Conservation (phyloP, 345 rosid genomes). For the Iberis pinnata region DNA sequence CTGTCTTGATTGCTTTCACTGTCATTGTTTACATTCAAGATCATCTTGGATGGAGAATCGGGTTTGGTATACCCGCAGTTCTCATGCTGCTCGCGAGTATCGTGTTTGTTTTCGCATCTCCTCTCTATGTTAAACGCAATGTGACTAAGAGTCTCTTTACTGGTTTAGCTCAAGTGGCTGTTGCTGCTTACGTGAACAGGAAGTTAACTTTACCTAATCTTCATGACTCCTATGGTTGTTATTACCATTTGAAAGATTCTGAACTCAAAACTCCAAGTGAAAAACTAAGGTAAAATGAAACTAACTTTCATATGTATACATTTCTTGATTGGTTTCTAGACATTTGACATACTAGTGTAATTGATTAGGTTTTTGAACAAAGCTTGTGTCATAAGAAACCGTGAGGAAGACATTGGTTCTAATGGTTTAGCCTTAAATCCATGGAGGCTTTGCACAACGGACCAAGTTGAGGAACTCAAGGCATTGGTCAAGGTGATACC, state of each 20-base stretch:
- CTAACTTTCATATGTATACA: background rate
- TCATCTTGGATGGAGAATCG: conserved; percentile 56
- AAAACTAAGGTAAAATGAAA: conserved; percentile 39
- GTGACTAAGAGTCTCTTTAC: conserved; percentile 42
- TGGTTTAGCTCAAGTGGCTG: conserved; percentile 45
- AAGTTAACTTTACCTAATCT: conserved; percentile 40
- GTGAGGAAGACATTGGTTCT: conserved; percentile 40
- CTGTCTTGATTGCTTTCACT: conserved; percentile 47
- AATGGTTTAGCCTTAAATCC: conserved; percentile 58
- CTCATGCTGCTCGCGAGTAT: conserved; percentile 43
- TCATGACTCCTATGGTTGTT: conserved; percentile 33
- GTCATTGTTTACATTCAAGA: conserved; percentile 59
- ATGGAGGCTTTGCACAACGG: conserved; percentile 72
- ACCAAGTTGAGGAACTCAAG: conserved; percentile 78
- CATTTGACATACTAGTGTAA: conserved; percentile 1
- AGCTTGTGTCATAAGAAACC: conserved; percentile 53
- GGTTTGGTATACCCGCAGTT: conserved; percentile 55
- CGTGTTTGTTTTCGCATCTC: conserved; percentile 45
- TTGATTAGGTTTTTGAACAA: conserved; percentile 60
- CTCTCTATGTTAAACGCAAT: conserved; percentile 41
- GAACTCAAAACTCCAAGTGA: conserved; percentile 42
- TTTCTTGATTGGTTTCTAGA: background rate
- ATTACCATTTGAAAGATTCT: conserved; percentile 45
- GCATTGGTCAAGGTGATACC: conserved; percentile 63
- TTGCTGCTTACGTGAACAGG: conserved; percentile 45